Evolutionary conservation across 2,329 filamentous ascomycete genomes (phyloP), one percentile per base, ranked within the genome.

Genomic region (Bipolaris oryzae): DNA sequence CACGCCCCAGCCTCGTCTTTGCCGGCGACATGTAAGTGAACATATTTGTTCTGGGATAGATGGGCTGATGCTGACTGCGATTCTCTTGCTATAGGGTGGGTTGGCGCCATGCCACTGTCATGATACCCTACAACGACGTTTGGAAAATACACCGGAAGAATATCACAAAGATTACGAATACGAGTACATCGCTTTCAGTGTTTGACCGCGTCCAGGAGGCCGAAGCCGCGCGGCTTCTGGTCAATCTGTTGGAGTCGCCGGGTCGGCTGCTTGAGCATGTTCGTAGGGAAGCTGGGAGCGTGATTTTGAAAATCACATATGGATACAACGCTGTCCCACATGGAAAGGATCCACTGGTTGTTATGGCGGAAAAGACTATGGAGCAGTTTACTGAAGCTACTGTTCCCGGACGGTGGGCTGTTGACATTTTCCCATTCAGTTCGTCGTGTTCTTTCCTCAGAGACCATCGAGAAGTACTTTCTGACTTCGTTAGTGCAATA

Each of bases 371-470:
- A 2, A 58, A 73, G 21, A 74, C 76, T 1, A 73, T 83, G 63
- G 68, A 68, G 0, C 55, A 79, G 5, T 80, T 83, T 49, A 67
- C 74, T 1, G 63, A 75, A 20, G 76, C 78, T 5, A 72, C 67
- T 11, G 70, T 77, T 3, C 78, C 80, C 1, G 79, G 80, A 6
- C 72, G 67, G 7, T 83, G 76, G 76, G 58, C 76, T 7, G 80
- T 84, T 4, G 81, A 84, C 52, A 66, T 79, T 0, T 57, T 84
- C 1, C 81, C 81, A 3, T 74, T 74, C 37, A 55, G 78, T 71
- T 66, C 73, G 66, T 68, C 11, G 25, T 28, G 25, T 28, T 3
- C 25, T 3, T 10, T 9, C 20, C 16, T 7, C 46, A 33, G 13
- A 28, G 9, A 28, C 25, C 4, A 28, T 28, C 3, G 9, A 28